A percentile compares a stretch with the other conserved stretches of the same genome.
phyloP scores from a whole-genome alignment of 139 green algal species.

The Volvox reticuliferus region DNA sequence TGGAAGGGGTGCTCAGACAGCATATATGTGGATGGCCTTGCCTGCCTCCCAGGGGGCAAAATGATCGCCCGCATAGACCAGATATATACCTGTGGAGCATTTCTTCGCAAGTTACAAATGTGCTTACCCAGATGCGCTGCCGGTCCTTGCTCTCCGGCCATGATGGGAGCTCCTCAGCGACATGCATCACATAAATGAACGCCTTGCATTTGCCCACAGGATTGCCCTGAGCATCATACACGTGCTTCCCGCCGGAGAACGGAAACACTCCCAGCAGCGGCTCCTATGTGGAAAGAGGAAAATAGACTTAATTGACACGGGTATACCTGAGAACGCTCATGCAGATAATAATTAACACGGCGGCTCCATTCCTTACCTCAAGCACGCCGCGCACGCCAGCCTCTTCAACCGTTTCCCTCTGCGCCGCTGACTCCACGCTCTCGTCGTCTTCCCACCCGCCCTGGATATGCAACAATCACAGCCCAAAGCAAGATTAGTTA shows the following conservation, averaged over 20 bases:
- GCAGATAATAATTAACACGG: too few relatives aligned
- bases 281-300: slow-evolving; percentile 65
- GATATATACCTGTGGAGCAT: too few relatives aligned
- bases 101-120: neutral
- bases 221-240: neutral
- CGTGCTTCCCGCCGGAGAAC: slow-evolving; percentile 76
- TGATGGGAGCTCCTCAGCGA: slow-evolving; percentile 84
- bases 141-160: slow-evolving; percentile 88
- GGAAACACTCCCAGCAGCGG: slow-evolving; percentile 81
- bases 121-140: slow-evolving; percentile 83
- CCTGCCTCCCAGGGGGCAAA: too few relatives aligned
- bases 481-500: slow-evolving; percentile 80
- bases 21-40: too few relatives aligned
- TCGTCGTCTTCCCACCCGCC: slow-evolving; percentile 96
- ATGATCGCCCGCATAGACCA: too few relatives aligned
- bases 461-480: slow-evolving; percentile 59
- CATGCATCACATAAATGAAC: slow-evolving; percentile 88
- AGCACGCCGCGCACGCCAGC: slow-evolving; percentile 88
- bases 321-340: too few relatives aligned
- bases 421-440: slow-evolving; percentile 83
- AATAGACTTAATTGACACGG: neutral
- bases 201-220: slow-evolving; percentile 69
- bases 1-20: too few relatives aligned
- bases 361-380: slow-evolving; percentile 64
- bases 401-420: slow-evolving; percentile 93